These are phyloP conservation scores for Alternaria atra DNA, from an alignment of 2,329 filamentous ascomycete genomes.

Conservation along the genomic window DNA sequence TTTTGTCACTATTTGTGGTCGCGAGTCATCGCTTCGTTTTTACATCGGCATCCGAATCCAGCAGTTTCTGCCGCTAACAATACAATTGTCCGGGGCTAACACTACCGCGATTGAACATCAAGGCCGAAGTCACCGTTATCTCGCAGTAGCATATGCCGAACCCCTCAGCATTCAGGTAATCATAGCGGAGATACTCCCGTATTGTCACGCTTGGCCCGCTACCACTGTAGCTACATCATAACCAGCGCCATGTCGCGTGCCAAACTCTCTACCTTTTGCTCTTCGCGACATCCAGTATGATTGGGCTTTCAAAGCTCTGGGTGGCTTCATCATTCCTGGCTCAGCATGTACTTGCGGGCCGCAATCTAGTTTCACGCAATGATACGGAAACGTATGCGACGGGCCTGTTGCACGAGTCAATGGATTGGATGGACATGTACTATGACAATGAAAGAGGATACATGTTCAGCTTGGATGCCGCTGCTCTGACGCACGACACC, in stretches of 20 bases:
- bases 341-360: conserved; percentile 15
- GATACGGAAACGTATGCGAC: conserved; percentile 25
- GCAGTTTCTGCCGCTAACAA: background rate
- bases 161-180: conserved; percentile 3
- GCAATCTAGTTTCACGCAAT: conserved; percentile 21
- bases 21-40: conserved; percentile 11
- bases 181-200: conserved; percentile 4
- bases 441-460: conserved; percentile 65
- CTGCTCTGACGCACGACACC: conserved; percentile 65
- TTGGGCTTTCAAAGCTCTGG: conserved; percentile 20
- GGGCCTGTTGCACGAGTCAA: conserved; percentile 55
- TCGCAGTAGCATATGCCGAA: conserved; percentile 15
- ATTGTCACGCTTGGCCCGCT: conserved; percentile 5
- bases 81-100: conserved; percentile 11
- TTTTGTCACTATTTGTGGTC: conserved; percentile 4
- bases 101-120: conserved; percentile 2
- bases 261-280: background rate
- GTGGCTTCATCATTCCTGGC: conserved; percentile 21
- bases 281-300: conserved; percentile 7
- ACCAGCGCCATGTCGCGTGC: background rate
- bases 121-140: conserved; percentile 3
- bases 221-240: background rate
- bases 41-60: conserved; percentile 3
- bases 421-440: conserved; percentile 64
- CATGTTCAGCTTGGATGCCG: conserved; percentile 60